These are phyloP conservation scores for Ascochyta viciae-villosae DNA, from an alignment of 2,329 filamentous ascomycete genomes.

Conservation along the genomic window DNA sequence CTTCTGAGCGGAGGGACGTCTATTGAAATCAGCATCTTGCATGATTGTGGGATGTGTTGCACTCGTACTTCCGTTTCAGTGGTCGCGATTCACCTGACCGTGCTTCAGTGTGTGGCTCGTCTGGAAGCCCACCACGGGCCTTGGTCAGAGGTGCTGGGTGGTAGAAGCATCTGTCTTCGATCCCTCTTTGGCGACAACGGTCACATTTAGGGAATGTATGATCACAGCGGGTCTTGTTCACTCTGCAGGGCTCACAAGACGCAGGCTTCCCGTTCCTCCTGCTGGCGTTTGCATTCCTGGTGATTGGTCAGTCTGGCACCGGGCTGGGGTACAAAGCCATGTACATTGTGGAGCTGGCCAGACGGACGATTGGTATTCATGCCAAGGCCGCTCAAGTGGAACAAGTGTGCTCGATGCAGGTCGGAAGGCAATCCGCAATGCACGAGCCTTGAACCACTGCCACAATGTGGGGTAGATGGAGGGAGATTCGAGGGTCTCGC, in stretches of 20 bases:
- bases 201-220: constrained; percentile 42
- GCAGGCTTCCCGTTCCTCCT: constrained; percentile 45
- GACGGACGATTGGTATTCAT: background rate
- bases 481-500: background rate
- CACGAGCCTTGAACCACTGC: constrained; percentile 6
- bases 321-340: constrained; percentile 6
- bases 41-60: background rate
- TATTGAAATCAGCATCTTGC: constrained; percentile 8
- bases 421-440: background rate
- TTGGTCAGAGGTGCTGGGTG: constrained; percentile 47
- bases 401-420: background rate
- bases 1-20: constrained; percentile 28
- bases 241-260: constrained; percentile 43
- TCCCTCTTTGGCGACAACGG: constrained; percentile 43
- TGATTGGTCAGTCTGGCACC: constrained; percentile 18
- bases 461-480: constrained; percentile 2
- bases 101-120: constrained; percentile 1
- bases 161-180: constrained; percentile 44
- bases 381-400: background rate
- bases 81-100: constrained; percentile 25
- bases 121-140: constrained; percentile 18
- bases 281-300: constrained; percentile 34
- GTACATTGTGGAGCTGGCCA: constrained; percentile 9
- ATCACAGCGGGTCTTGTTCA: constrained; percentile 46
- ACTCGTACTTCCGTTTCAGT: constrained; percentile 37